Evolutionary conservation across 2,329 filamentous ascomycete genomes (phyloP), one percentile per base, ranked within the genome.

Genomic region (Exophiala aquamarina): DNA sequence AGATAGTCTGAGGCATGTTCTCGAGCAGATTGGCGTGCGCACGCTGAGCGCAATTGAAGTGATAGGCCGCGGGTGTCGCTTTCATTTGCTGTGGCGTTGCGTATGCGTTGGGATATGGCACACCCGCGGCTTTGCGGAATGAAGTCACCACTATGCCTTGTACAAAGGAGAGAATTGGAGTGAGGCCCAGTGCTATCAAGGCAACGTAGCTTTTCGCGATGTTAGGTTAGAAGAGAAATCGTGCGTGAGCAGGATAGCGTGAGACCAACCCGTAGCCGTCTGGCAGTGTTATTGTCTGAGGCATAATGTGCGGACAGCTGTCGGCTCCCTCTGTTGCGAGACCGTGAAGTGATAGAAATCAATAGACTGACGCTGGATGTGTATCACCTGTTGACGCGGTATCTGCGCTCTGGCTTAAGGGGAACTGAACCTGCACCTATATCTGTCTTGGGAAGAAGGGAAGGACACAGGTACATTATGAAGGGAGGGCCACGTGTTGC

Each of bases 21-120:
- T 84, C 81, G 56, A 77, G 66, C 66, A 75, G 81, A 65, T 84
- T 83, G 60, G 70, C 69, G 68, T 81, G 78, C 14, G 76, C 73
- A 55, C 78, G 70, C 58, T 81, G 77, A 18, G 77, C 77, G 66
- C 72, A 74, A 61, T 76, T 75, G 65, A 75, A 76, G 46, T 70
- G 60, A 48, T 75, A 64, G 21, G 72, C 71, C 38, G 64, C 66
- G 50, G 65, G 67, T 67, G 73, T 67, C 61, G 66, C 59, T 56
- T 71, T 71, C 62, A 78, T 70, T 62, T 81, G 74, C 50, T 77
- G 72, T 39, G 70, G 64, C 17, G 76, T 76, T 21, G 81, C 81
- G 66, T 81, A 82, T 61, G 70, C 66, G 66, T 78, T 76, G 11
- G 81, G 81, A 63, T 83, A 83, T 13, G 70, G 69, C 50, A 83